phyloP scores from a whole-genome alignment of 768 basidiomycete genomes.

The Ramaria sp. region DNA sequence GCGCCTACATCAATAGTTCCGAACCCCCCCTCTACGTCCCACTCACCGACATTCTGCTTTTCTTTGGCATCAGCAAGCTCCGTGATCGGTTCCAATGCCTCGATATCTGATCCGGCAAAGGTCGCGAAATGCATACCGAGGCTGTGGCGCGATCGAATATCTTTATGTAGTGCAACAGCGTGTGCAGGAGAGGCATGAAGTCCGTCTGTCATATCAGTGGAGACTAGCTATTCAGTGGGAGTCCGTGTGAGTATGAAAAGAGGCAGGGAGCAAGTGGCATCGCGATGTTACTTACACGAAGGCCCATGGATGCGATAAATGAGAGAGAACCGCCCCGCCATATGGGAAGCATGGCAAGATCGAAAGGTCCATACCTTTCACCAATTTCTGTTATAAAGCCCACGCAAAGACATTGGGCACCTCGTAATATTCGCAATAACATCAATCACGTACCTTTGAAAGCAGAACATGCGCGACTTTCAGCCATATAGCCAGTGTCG shows the following conservation, averaged over 20 bases:
- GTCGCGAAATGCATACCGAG: conserved; percentile 37
- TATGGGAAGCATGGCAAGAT: conserved; percentile 32
- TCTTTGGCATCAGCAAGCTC: conserved; percentile 19
- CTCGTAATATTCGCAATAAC: not conserved
- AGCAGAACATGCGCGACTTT: conserved; percentile 23
- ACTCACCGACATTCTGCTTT: conserved; percentile 14
- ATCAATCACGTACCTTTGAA: conserved; percentile 22
- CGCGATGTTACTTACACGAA: conserved; percentile 27
- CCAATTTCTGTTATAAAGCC: conserved; percentile 26
- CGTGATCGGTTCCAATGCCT: conserved; percentile 29
- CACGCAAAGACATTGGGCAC: not conserved
- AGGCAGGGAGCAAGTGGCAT: not conserved
- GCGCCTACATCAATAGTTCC: conserved; percentile 26
- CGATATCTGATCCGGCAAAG: conserved; percentile 30
- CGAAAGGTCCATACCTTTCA: conserved; percentile 27
- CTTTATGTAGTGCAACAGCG: conserved; percentile 27
- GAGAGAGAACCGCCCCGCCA: conserved; percentile 34
- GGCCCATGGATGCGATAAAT: conserved; percentile 26
- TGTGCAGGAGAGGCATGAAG: conserved; percentile 32
- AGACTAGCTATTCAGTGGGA: conserved; percentile 15
- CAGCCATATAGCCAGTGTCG: conserved; percentile 29
- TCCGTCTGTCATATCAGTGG: conserved; percentile 19
- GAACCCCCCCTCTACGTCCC: conserved; percentile 24
- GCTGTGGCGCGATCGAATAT: conserved; percentile 26
- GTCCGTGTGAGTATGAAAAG: not conserved